Evolutionary conservation across 495 filamentous ascomycete genomes (phyloP), one percentile per base, ranked within the genome.

Genomic region (Xylaria cubensis): DNA sequence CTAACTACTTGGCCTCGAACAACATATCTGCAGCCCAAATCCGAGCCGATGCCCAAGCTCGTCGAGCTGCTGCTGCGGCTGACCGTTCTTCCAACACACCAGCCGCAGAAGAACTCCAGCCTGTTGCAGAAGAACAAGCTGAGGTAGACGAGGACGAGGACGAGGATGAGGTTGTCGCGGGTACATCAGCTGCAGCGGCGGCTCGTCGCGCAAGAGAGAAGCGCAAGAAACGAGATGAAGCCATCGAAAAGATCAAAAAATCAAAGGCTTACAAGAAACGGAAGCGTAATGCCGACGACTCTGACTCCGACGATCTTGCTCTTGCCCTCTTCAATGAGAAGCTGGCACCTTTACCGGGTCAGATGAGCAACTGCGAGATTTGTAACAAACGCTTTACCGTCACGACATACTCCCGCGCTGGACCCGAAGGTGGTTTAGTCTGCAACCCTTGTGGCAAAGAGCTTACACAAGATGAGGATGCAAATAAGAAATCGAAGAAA

Each of bases 301-400:
- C 84, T 64, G 83, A 87, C 15, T 39, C 36, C 8, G 83, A 85
- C 32, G 85, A 86, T n/a, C 71, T 83, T 72, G 84, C 88, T 41
- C 79, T 80, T 29, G 85, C 90, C 36, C 86, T 91, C 58, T 84
- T 91, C 79, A 83, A 91, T 70, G 84, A 90, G 70, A 90, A 89
- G 72, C 75, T 85, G 41, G 86, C 86, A n/a, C 92, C 91, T 50
- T 76, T 90, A 19, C 93, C 96, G 0, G 95, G 94, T 2, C 96
- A 99, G 80, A 88, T 94, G 72, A 93, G 91, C 36, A 95, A 97
- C 74, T 99, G 96, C 75, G 94, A 93, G 58, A 81, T 88, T 8
- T 99, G 96, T 78, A 86, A 88, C 29, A 95, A 93, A 75, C 90
- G 96, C 32, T 99, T 99, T 77, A 97, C 94, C 0, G 96, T 99